Evolutionary conservation across 495 filamentous ascomycete genomes (phyloP).

Genomic region (Bacidia gigantensis): DNA sequence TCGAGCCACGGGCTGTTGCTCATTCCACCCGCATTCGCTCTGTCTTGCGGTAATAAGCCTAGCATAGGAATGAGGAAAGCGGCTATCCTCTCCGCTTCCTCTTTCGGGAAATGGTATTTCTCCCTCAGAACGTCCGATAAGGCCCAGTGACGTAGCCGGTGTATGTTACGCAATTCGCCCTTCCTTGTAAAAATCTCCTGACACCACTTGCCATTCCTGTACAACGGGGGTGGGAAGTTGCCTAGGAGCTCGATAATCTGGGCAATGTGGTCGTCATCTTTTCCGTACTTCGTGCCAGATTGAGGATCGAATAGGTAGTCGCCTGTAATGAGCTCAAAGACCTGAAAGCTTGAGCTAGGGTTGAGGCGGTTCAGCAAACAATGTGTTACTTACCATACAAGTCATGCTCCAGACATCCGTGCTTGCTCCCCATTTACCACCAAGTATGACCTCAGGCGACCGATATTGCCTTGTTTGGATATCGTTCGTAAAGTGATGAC

Average conservation of each 20-base stretch:
- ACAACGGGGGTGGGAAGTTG: slow-evolving; percentile 82
- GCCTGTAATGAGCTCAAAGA: slow-evolving; percentile 94
- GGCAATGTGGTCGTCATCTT: slow-evolving; percentile 98
- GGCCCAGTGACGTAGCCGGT: slow-evolving; percentile 91
- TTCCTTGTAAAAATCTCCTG: slow-evolving; percentile 99
- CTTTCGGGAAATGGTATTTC: slow-evolving; percentile 85
- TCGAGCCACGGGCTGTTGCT: slow-evolving; percentile 65
- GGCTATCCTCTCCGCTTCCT: slow-evolving; percentile 62
- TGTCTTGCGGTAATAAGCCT: slow-evolving; percentile 68
- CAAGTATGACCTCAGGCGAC: slow-evolving; percentile 92
- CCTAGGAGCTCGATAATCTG: slow-evolving; percentile 98
- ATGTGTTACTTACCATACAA: slow-evolving; percentile 59
- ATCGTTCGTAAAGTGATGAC: slow-evolving; percentile 98
- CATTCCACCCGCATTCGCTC: slow-evolving; percentile 96
- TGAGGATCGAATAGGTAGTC: slow-evolving; percentile 99
- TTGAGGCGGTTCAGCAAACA: neutral
- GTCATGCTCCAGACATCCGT: slow-evolving; percentile 99
- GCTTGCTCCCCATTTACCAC: slow-evolving; percentile 95
- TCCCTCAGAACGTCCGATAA: slow-evolving; percentile 85
- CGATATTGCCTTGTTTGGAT: slow-evolving; percentile 97
- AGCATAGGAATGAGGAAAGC: slow-evolving; percentile 91
- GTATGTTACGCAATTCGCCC: slow-evolving; percentile 95
- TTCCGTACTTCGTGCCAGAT: slow-evolving; percentile 97
- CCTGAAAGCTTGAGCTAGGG: slow-evolving; percentile 34
- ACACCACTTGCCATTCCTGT: slow-evolving; percentile 85